Conservation (phyloP, 208 protist species). For the Acanthamoeba castellanii region DNA sequence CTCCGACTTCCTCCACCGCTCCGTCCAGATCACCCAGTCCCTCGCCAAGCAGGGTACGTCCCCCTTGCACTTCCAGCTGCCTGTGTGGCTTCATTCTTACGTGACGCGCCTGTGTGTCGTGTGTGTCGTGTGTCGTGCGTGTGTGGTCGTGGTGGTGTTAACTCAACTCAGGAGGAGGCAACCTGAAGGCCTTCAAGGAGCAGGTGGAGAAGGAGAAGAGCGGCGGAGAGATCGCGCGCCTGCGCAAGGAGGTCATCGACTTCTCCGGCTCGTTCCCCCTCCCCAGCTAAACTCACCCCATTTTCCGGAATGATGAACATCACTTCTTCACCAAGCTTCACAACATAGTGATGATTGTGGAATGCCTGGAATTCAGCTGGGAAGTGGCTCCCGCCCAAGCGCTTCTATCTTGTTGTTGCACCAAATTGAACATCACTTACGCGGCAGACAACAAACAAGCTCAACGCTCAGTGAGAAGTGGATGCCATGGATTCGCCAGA, state of each 20-base stretch:
- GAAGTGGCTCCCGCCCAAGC: too few species aligned
- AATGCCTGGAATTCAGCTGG: too few species aligned
- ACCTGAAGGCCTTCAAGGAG: conserved; percentile 53
- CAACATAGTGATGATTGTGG: too few species aligned
- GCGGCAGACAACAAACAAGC: too few species aligned
- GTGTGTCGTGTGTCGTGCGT: not conserved
- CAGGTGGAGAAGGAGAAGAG: conserved; percentile 16
- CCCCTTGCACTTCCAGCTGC: conserved; percentile 86
- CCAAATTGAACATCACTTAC: too few species aligned
- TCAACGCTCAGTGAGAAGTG: too few species aligned
- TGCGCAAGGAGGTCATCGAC: conserved; percentile 91
- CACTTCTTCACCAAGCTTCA: too few species aligned
- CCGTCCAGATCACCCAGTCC: conserved; percentile 36
- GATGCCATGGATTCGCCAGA: too few species aligned
- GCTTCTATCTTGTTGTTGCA: too few species aligned
- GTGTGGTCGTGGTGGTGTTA: not conserved
- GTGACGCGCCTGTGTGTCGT: conserved; percentile 78
- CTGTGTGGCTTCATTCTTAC: conserved; percentile 83
- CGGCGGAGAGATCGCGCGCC: conserved; percentile 46
- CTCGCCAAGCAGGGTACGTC: conserved; percentile 76
- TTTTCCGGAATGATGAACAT: not conserved
- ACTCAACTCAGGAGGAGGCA: not conserved
- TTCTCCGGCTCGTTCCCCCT: conserved; percentile 92
- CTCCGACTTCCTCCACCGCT: conserved; percentile 71
- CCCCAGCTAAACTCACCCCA: conserved; percentile 85